Percentiles rank a stretch among this genome's conserved stretches.
Conservation (phyloP, 441 rosid genomes). For the Adansonia madagascariensis region DNA sequence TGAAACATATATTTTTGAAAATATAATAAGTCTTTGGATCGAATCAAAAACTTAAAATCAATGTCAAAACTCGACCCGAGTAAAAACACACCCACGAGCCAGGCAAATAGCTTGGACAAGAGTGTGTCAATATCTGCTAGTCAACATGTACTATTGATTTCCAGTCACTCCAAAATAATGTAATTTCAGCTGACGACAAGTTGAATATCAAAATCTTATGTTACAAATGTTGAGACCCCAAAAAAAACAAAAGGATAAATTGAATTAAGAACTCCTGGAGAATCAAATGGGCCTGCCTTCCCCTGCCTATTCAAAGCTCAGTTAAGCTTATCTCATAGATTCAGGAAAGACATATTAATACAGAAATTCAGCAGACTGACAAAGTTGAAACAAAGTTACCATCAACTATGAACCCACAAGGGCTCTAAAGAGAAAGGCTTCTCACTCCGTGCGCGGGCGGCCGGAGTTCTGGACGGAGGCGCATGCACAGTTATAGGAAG, state of each 20-base stretch:
- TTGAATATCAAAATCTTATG: not conserved
- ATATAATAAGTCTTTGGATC: no score
- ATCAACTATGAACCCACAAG: conserved; percentile 66
- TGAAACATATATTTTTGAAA: no score
- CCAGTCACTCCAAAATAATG: not conserved
- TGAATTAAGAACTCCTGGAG: not conserved
- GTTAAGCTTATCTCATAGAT: not conserved
- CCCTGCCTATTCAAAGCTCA: not conserved
- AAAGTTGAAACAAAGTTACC: conserved; percentile 8
- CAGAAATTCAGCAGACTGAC: not conserved
- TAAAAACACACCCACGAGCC: not conserved
- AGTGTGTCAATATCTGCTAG: not conserved
- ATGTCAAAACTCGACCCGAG: not conserved
- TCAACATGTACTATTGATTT: not conserved
- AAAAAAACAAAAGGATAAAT: not conserved
- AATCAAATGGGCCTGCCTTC: not conserved
- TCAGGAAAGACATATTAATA: not conserved
- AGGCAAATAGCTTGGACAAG: not conserved
- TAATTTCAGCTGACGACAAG: not conserved
- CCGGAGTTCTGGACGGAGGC: conserved; percentile 66
- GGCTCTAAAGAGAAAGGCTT: conserved; percentile 71
- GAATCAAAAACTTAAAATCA: not conserved
- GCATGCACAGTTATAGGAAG: conserved; percentile 93
- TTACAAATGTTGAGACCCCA: not conserved
- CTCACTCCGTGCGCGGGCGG: conserved; percentile 56